A percentile compares a stretch with the other conserved stretches of the same genome.
Conservation (phyloP, 441 rosid species). For the Biscutella laevigata region DNA sequence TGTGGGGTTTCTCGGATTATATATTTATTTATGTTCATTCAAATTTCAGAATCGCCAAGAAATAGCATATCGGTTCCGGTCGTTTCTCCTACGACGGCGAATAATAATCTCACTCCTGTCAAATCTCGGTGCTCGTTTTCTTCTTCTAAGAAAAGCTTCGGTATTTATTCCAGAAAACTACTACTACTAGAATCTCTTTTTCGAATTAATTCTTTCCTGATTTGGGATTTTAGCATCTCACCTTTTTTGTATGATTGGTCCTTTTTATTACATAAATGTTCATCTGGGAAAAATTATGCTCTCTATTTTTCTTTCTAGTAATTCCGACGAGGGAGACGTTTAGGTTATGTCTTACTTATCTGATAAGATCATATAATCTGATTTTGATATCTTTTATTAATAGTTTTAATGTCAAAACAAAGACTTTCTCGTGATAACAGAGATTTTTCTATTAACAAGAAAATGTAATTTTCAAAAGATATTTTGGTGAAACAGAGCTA, state of each 20-base stretch:
- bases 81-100: constrained; percentile 14
- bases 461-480: not conserved
- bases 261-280: no score
- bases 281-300: no score
- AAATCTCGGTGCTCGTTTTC: constrained; percentile 39
- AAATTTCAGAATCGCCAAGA: constrained; percentile 25
- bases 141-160: constrained; percentile 34
- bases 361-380: constrained; percentile 6
- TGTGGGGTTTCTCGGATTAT: constrained; percentile 16
- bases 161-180: constrained; percentile 30
- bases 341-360: constrained; percentile 2
- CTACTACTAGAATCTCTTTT: not conserved
- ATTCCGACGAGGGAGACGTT: not conserved
- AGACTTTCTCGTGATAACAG: not conserved
- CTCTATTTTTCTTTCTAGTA: no score
- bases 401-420: not conserved
- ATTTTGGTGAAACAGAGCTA: not conserved
- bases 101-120: constrained; percentile 18
- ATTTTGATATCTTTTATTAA: constrained; percentile 12
- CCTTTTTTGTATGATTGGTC: no score
- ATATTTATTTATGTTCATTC: not conserved
- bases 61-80: constrained; percentile 18
- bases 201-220: not conserved
- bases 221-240: not conserved
- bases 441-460: not conserved